Evolutionary conservation across 2,329 filamentous ascomycete genomes (phyloP).

Genomic region (Fusarium chuoi): DNA sequence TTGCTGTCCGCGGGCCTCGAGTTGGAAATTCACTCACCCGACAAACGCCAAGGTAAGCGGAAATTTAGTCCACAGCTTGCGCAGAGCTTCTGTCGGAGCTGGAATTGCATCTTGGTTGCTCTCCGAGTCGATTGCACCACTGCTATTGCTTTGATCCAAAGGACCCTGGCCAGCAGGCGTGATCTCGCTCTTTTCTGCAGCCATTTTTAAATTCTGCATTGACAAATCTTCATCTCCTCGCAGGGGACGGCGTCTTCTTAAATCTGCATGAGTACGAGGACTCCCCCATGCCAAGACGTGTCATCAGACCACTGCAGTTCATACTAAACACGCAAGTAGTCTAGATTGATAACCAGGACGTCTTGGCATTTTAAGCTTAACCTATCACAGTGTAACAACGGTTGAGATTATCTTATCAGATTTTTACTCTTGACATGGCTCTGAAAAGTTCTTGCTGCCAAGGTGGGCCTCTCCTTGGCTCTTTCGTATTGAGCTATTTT

Average conservation of each 20-base stretch:
- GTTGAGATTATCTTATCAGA: not conserved
- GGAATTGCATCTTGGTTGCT: not conserved
- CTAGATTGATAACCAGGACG: not conserved
- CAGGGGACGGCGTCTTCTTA: not conserved
- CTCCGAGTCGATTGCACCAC: not conserved
- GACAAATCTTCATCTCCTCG: rapidly evolving
- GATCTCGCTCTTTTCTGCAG: not conserved
- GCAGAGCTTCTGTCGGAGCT: not conserved
- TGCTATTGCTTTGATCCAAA: no score
- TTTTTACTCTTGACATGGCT: not conserved
- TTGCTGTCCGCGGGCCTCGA: not conserved
- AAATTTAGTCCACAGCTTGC: not conserved
- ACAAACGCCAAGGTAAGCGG: not conserved
- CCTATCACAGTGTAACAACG: not conserved
- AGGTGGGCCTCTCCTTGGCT: not conserved
- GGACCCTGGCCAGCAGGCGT: not conserved
- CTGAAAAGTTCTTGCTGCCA: no score
- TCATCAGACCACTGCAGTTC: not conserved
- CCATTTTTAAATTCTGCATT: not conserved
- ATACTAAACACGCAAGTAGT: not conserved
- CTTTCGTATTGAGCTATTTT: not conserved
- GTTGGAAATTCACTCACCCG: not conserved
- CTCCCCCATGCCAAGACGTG: not conserved
- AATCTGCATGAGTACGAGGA: no score
- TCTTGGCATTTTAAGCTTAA: not conserved